phyloP scores from a whole-genome alignment of 352 stramenopile species.

The Blastocystis sp. region DNA sequence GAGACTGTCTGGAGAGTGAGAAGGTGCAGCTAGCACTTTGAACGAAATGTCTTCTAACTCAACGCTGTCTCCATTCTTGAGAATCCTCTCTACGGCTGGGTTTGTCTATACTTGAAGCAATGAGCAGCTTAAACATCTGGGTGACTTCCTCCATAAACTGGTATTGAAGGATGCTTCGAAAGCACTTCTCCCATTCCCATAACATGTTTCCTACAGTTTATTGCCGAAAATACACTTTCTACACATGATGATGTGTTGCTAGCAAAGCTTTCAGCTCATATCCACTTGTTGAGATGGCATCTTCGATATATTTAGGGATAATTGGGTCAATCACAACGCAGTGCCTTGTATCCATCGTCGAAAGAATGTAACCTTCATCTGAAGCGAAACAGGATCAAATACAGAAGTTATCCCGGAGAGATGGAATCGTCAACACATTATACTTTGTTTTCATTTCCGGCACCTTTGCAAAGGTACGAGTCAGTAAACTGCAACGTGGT shows the following conservation, averaged over 20 bases:
- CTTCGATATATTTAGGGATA: neutral
- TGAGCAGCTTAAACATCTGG: neutral
- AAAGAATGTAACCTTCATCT: neutral
- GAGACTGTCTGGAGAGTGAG: conserved; percentile 38
- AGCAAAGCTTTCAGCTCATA: conserved; percentile 19
- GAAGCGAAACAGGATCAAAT: neutral
- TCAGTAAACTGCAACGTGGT: neutral
- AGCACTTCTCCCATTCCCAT: conserved; percentile 39
- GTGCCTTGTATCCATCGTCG: conserved; percentile 31
- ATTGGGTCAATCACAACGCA: neutral
- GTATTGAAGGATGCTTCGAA: neutral
- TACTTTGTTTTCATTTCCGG: neutral
- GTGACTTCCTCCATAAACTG: conserved; percentile 6
- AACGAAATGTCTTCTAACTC: conserved; percentile 34
- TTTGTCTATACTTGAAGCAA: neutral
- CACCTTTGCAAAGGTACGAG: neutral
- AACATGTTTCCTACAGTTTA: conserved; percentile 12
- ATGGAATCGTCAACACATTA: conserved; percentile 48
- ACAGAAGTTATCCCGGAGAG: conserved; percentile 37
- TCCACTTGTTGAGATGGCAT: neutral
- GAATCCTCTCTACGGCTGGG: neutral
- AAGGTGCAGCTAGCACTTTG: conserved; percentile 31
- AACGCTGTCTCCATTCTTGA: neutral
- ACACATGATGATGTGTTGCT: conserved; percentile 32
- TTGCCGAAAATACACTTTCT: neutral